Evolutionary conservation across 106 monocot species (phyloP).

Genomic region (Chionographis japonica): DNA sequence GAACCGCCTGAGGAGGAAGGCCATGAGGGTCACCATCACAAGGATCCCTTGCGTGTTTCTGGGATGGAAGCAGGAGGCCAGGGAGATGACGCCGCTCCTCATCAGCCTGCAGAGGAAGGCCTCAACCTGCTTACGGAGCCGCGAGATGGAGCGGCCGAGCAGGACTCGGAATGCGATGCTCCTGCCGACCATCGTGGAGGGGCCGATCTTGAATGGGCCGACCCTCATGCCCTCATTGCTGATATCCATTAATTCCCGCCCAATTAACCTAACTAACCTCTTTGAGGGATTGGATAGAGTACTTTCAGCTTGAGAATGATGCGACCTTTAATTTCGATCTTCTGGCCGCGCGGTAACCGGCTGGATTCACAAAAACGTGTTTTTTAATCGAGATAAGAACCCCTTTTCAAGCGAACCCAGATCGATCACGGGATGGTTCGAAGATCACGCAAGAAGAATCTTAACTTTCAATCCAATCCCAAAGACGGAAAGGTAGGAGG

Average conservation of each 20-base stretch:
- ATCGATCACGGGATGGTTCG: too few relatives aligned
- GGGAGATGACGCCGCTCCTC: not conserved
- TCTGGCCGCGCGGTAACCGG: too few relatives aligned
- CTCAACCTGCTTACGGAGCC: conserved; percentile 28
- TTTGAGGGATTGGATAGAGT: too few relatives aligned
- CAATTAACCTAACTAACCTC: too few relatives aligned
- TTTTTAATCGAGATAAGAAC: too few relatives aligned
- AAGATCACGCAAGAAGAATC: too few relatives aligned
- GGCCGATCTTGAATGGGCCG: conserved; percentile 64
- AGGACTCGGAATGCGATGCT: conserved; percentile 80
- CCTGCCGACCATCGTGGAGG: conserved; percentile 64
- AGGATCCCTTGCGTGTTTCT: conserved; percentile 77
- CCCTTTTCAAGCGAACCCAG: too few relatives aligned
- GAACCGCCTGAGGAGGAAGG: conserved; percentile 48
- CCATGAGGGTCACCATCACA: conserved; percentile 42
- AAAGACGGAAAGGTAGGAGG: too few relatives aligned
- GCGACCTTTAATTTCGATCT: too few relatives aligned
- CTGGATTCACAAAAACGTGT: too few relatives aligned
- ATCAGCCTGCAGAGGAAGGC: not conserved
- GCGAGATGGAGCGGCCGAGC: conserved; percentile 56
- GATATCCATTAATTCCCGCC: conserved; percentile 44
- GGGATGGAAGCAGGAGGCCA: conserved; percentile 69
- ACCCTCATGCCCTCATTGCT: conserved; percentile 59
- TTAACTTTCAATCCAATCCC: too few relatives aligned
- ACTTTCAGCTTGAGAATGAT: too few relatives aligned